A percentile compares a stretch with the other conserved stretches of the same genome.
phyloP scores from a whole-genome alignment of 2,329 filamentous ascomycete species.

The Calonectria hongkongensis region DNA sequence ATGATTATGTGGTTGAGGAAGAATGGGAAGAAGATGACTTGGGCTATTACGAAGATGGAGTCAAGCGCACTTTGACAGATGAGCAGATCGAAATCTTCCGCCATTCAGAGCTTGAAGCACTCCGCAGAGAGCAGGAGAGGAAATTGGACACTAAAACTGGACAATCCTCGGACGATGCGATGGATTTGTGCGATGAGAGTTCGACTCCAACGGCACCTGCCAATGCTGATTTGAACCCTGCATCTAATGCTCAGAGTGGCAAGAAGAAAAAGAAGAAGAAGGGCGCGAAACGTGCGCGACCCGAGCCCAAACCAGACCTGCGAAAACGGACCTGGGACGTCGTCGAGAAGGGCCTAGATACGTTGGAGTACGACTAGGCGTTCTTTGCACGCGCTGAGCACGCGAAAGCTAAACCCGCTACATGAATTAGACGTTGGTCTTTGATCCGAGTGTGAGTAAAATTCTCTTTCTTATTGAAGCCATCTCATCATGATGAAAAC shows the following conservation, averaged over 20 bases:
- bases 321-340: slow-evolving; percentile 81
- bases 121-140: slow-evolving; percentile 73
- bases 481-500: slow-evolving; percentile 83
- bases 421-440: slow-evolving; percentile 10
- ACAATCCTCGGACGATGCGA: slow-evolving; percentile 44
- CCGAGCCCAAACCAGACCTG: slow-evolving; percentile 75
- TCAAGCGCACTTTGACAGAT: slow-evolving; percentile 92
- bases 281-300: slow-evolving; percentile 61
- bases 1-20: slow-evolving; percentile 57
- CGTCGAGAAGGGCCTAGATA: slow-evolving; percentile 76
- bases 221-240: slow-evolving; percentile 28
- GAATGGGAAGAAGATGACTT: slow-evolving; percentile 77
- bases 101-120: slow-evolving; percentile 87
- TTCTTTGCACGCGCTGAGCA: not conserved
- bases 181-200: slow-evolving; percentile 38
- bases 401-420: not conserved
- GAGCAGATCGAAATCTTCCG: slow-evolving; percentile 93
- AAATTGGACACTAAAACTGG: slow-evolving; percentile 40
- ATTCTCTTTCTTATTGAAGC: slow-evolving; percentile 22
- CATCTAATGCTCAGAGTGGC: slow-evolving; percentile 44
- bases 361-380: slow-evolving; percentile 74
- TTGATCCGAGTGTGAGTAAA: slow-evolving; percentile 40
- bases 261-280: slow-evolving; percentile 62
- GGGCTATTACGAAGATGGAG: slow-evolving; percentile 90
- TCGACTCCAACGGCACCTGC: slow-evolving; percentile 37